Base-by-base conservation (phyloP, 2,329 filamentous ascomycete species). In the Fusarium subglutinans region DNA sequence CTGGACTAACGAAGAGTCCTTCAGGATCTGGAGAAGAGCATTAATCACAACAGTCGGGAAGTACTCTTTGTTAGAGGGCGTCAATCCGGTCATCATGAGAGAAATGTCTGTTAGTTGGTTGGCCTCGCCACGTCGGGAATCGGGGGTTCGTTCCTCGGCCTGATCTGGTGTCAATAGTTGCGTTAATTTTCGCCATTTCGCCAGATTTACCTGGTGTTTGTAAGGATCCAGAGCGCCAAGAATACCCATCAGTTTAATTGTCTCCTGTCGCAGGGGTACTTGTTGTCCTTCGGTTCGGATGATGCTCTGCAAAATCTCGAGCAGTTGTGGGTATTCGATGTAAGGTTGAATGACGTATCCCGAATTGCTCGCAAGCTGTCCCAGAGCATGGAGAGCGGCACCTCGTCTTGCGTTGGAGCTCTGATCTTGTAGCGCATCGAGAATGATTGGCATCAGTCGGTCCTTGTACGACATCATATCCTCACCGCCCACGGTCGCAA, bases 21-120 rank as follows among this genome's bases (percentile, higher is more conserved):
- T 97, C 41, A 99, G 85, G 75, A 99, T 95, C 64, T 95, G 92
- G 78, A 99, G 91, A 17, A 99, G 88, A 4, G 96, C 97, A 78
- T 98, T 98, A 80, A 99, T 98, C 53, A 98, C 96, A 24, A 99
- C 95, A 0, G 96, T 99, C 2, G 96, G 96, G 80, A 98, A 99
- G 82, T 99, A 99, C 78, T 99, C 96, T 80, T 99, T 98, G 79
- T 94, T 98, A 1, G 96, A 98, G 1, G 96, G 97, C 2, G 95
- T 98, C 45, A 98, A 87, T 20, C 97, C 96, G 47, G 94, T 95
- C 96, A 99, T 99, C 87, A 99, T 98, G 37, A 99, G 88, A 8
- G 95, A 96, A 51, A 99, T 97, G 82, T 99, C 96, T 1, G 96
- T 97, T 77, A 97, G 85, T 65, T 91, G 90, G 45, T 88, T 90